Evolutionary conservation across 495 filamentous ascomycete genomes (phyloP), one percentile per base, ranked within the genome.

Genomic region (Hypoxylon trugodes): DNA sequence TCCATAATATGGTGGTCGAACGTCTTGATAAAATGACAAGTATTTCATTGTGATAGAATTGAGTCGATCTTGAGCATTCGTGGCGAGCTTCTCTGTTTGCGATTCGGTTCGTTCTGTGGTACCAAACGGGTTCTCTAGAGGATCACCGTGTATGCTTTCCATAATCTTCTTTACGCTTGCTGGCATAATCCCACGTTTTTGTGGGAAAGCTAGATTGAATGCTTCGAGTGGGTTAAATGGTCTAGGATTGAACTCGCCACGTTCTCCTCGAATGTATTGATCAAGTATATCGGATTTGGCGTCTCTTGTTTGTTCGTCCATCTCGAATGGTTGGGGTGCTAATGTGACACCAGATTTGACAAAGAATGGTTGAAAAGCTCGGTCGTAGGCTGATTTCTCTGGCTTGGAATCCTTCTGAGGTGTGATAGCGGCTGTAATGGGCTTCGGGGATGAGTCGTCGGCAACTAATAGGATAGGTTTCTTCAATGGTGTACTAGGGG

Each of bases 1-100:
- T 6, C 95, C 95, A 56, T 86, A 85, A 66, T 97, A 99, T 0
- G 95, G 87, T 9, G 96, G 95, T 24, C 95, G 83, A 5, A 97
- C 90, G 75, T 98, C 95, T 74, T 96, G 89, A 5, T 78, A 77
- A 59, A 98, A 98, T 45, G 86, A 83, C 4, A 99, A 76, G 24
- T 89, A 87, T 69, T 96, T 97, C 70, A 91, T 80, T 2, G 87
- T 82, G 5, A 96, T 75, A 3, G 76, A 67, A 41, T 82, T 81
- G 10, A 98, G 81, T 2, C 84, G 70, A n/a, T 85, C 69, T 25
- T 61, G 70, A 36, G 72, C 69, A 24, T 76, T 77, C 37, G 79
- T 76, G 18, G 79, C 74, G 18, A 80, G 75, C 28, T 81, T 75
- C 25, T 77, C 66, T 32, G 68, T 79, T 42, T 77, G 76, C 16